Percentiles rank a stretch among this genome's conserved stretches.
phyloP scores from a whole-genome alignment of 2,329 filamentous ascomycete genomes.

The Aspergillus ustus region DNA sequence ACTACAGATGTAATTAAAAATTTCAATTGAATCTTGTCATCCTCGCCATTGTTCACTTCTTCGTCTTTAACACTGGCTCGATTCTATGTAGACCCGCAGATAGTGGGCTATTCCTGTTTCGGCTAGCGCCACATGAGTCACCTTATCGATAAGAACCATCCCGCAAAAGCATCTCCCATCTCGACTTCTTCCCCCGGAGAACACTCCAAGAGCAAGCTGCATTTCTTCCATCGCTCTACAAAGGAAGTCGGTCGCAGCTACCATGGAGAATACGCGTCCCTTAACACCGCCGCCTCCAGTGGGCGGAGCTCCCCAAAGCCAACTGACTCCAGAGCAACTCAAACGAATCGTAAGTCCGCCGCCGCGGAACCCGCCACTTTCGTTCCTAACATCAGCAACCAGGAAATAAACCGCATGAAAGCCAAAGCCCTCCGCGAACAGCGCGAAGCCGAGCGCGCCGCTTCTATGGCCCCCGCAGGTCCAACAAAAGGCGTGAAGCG shows the following conservation, averaged over 20 bases:
- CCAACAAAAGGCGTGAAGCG: constrained; percentile 69
- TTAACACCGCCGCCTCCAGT: constrained; percentile 2
- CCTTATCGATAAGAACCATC: not conserved
- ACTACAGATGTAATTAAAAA: too few species aligned
- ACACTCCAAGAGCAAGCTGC: not conserved
- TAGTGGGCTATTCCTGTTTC: not conserved
- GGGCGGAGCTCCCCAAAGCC: not conserved
- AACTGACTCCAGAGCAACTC: constrained; percentile 36
- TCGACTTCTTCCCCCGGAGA: not conserved
- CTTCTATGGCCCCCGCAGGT: constrained; percentile 41
- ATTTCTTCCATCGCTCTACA: not conserved
- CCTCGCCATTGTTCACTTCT: too few species aligned
- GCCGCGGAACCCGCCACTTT: not conserved
- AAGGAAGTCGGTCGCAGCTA: not conserved
- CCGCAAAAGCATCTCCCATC: not conserved
- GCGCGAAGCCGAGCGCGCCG: constrained; percentile 65
- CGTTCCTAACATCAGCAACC: not conserved
- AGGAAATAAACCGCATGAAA: constrained; percentile 87
- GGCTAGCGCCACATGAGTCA: not conserved
- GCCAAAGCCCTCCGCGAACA: constrained; percentile 85
- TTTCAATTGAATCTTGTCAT: too few species aligned
- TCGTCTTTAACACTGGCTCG: too few species aligned
- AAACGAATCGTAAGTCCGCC: constrained; percentile 55
- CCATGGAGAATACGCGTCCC: not conserved
- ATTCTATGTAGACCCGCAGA: too few species aligned